phyloP scores from a whole-genome alignment of 2,329 filamentous ascomycete species.

The Albophoma yamanashiensis region DNA sequence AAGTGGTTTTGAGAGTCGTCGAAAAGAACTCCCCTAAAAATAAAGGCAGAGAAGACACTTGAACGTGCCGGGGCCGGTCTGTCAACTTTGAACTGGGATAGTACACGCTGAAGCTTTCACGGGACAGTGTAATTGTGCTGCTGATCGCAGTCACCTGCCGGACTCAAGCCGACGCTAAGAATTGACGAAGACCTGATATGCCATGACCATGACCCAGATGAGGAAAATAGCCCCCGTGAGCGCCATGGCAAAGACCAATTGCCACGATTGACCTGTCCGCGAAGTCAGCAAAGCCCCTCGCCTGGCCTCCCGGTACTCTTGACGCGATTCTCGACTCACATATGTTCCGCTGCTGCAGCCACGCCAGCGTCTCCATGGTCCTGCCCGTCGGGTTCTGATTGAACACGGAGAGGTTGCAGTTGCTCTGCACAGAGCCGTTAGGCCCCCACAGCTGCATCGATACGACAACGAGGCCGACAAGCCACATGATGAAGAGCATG shows the following conservation, averaged over 20 bases:
- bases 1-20: no score
- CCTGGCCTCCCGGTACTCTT: no score
- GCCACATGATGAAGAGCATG: slow-evolving; percentile 57
- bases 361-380: slow-evolving; percentile 46
- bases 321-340: slow-evolving; percentile 33
- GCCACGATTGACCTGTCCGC: slow-evolving; percentile 46
- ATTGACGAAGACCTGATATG: slow-evolving; percentile 49
- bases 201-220: slow-evolving; percentile 60
- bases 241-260: slow-evolving; percentile 52
- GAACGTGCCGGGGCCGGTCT: neutral
- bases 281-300: slow-evolving; percentile 6
- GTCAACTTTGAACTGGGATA: neutral
- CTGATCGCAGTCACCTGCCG: no score
- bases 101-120: no score
- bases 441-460: slow-evolving; percentile 55
- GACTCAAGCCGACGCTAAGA: slow-evolving; percentile 13
- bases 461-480: slow-evolving; percentile 52
- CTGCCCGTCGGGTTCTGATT: slow-evolving; percentile 37
- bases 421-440: slow-evolving; percentile 43
- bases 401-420: slow-evolving; percentile 49
- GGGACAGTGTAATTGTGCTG: neutral
- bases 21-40: neutral
- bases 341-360: slow-evolving; percentile 52
- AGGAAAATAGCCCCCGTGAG: slow-evolving; percentile 49
- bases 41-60: no score